Evolutionary conservation across 306 rosid genomes (phyloP).

Genomic region (Vigna mungo): DNA sequence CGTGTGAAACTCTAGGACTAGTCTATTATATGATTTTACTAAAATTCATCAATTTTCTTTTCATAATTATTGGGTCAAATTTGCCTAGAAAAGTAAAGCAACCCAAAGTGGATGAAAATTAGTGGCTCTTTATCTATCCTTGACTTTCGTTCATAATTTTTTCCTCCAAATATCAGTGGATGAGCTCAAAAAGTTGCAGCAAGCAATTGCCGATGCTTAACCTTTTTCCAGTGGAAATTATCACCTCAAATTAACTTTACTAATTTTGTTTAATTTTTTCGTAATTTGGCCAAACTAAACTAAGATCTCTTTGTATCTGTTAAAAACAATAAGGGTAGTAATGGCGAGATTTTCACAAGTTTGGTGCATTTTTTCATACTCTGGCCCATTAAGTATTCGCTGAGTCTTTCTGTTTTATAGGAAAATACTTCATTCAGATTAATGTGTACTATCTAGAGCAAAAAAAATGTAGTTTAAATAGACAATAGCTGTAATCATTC

Average conservation of each 20-base stretch:
- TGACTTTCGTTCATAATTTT: background rate
- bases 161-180: background rate
- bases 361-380: background rate
- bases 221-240: background rate
- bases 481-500: no score
- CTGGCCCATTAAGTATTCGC: background rate
- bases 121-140: background rate
- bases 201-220: background rate
- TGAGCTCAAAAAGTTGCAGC: background rate
- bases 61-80: no score
- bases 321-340: background rate
- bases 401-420: background rate
- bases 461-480: no score
- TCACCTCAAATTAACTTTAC: background rate
- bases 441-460: no score
- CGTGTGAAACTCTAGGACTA: no score
- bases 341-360: background rate
- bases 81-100: no score
- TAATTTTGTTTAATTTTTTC: background rate
- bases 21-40: no score
- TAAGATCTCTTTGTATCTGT: background rate
- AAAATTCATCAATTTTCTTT: no score
- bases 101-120: conserved; percentile 26
- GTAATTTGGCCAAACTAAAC: background rate
- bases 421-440: background rate